phyloP scores from a whole-genome alignment of 129 eudicot genomes.

The Centrapalus pauciflorus region DNA sequence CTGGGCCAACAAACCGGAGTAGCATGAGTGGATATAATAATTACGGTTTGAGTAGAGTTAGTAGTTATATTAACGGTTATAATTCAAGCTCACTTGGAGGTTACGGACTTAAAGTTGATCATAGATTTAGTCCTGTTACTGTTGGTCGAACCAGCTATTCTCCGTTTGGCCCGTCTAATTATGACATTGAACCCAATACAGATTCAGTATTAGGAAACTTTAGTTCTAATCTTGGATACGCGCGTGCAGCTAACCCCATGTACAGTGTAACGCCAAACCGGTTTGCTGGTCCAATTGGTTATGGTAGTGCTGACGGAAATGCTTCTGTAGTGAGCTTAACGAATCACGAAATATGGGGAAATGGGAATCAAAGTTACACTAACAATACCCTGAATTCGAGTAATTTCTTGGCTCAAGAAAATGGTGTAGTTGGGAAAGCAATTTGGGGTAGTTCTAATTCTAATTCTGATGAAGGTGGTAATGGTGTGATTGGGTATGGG shows the following conservation, averaged over 20 bases:
- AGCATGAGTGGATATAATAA: conserved; percentile 40
- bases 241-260: conserved; percentile 37
- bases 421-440: conserved; percentile 42
- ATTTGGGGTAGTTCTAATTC: conserved; percentile 50
- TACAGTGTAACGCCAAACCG: conserved; percentile 43
- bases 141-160: conserved; percentile 54
- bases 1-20: conserved; percentile 53
- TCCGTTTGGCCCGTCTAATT: conserved; percentile 36
- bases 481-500: too few species aligned
- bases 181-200: conserved; percentile 30
- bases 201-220: conserved; percentile 43
- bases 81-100: conserved; percentile 39
- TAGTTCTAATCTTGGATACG: conserved; percentile 40
- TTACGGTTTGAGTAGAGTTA: conserved; percentile 56
- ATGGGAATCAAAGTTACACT: conserved; percentile 34
- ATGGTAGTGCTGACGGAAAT: conserved; percentile 25
- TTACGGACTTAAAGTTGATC: conserved; percentile 63
- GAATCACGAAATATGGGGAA: conserved; percentile 57
- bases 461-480: conserved; percentile 30
- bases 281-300: conserved; percentile 33
- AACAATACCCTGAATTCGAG: conserved; percentile 27
- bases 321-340: conserved; percentile 31
- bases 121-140: conserved; percentile 54
- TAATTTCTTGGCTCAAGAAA: conserved; percentile 38
- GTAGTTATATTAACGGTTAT: conserved; percentile 42